Conservation (phyloP, 768 basidiomycete species). For the Suillus subaureus region DNA sequence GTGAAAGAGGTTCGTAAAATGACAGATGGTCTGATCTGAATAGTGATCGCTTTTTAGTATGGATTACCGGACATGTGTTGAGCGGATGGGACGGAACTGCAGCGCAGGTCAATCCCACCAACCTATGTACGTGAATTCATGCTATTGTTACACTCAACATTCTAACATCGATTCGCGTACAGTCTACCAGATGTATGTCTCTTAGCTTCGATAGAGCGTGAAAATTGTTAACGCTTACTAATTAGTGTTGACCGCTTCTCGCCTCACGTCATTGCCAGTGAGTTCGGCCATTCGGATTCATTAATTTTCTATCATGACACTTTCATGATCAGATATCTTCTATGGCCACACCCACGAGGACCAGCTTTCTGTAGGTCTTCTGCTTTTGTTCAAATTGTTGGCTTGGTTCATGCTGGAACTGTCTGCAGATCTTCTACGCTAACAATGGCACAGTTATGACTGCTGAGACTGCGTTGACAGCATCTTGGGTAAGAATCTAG, state of each 20-base stretch:
- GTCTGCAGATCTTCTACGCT: conserved; percentile 60
- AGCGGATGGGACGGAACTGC: conserved; percentile 49
- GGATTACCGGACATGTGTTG: conserved; percentile 54
- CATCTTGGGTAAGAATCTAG: conserved; percentile 43
- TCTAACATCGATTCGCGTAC: conserved; percentile 9
- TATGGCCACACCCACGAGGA: conserved; percentile 78
- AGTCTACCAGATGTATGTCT: conserved; percentile 50
- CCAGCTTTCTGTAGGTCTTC: conserved; percentile 51
- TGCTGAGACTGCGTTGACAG: conserved; percentile 53
- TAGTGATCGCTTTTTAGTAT: conserved; percentile 32
- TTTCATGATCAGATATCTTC: conserved; percentile 52
- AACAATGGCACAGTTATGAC: conserved; percentile 67
- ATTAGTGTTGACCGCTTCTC: conserved; percentile 47
- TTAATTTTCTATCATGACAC: conserved; percentile 4
- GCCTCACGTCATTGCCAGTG: conserved; percentile 49
- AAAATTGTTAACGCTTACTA: background rate
- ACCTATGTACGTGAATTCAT: conserved; percentile 40
- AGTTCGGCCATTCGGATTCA: conserved; percentile 15
- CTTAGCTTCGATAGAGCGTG: background rate
- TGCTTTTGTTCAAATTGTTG: background rate
- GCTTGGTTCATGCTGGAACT: background rate
- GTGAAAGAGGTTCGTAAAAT: conserved; percentile 40
- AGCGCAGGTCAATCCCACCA: conserved; percentile 42
- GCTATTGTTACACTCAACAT: background rate
- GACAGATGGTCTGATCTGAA: background rate